A percentile compares a stretch with the other conserved stretches of the same genome.
Conservation (phyloP, 1,284 basidiomycete species). For the Puccinia triticina region DNA sequence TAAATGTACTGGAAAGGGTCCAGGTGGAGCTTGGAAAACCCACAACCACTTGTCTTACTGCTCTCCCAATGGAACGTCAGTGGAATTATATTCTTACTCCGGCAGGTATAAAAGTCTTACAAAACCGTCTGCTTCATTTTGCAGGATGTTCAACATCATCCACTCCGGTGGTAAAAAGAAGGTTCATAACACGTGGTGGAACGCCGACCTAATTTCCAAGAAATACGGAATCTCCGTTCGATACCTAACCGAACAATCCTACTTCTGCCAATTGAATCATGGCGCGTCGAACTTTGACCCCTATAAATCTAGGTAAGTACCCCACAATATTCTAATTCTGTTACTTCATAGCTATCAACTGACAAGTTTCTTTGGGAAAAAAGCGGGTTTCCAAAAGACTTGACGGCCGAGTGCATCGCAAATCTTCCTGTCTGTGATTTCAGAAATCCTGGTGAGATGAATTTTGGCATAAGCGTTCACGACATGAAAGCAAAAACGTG, state of each 20-base stretch:
- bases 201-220: slow-evolving; percentile 30
- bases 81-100: too few species aligned
- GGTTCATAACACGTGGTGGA: slow-evolving; percentile 26
- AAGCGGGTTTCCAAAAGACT: slow-evolving; percentile 26
- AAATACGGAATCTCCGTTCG: slow-evolving; percentile 44
- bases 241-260: slow-evolving; percentile 39
- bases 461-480: background rate
- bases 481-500: background rate
- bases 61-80: background rate
- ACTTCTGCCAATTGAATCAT: slow-evolving; percentile 35
- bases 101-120: too few species aligned
- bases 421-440: slow-evolving; percentile 48
- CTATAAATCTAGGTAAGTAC: slow-evolving; percentile 44
- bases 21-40: slow-evolving; percentile 39
- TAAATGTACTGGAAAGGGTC: slow-evolving; percentile 35
- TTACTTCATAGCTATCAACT: background rate
- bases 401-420: slow-evolving; percentile 33
- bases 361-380: too few species aligned
- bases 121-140: too few species aligned
- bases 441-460: slow-evolving; percentile 35
- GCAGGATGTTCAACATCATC: too few species aligned
- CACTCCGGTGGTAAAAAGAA: slow-evolving; percentile 14
- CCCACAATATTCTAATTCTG: background rate
- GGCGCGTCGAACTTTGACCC: slow-evolving; percentile 26
- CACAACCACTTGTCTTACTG: slow-evolving; percentile 30